Base-by-base conservation (phyloP, 345 rosid species). In the Lumnitzera racemosa region DNA sequence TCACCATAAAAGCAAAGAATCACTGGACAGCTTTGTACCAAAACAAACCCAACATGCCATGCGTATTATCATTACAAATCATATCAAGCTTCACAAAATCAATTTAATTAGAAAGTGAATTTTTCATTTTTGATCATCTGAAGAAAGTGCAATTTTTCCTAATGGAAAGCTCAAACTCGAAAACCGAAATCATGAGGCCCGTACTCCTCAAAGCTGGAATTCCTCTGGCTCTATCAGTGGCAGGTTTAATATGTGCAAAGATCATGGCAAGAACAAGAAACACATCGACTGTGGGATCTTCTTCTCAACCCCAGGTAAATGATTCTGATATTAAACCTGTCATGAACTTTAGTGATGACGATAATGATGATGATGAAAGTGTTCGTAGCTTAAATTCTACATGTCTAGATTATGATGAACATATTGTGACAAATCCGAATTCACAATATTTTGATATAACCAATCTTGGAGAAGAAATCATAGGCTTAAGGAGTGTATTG, bases 121-220 rank as follows among this genome's bases (percentile, higher is more conserved):
- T 51, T 56, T n/a, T 43, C 5, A 5, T 25, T 15, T 4, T 14
- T 11, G 2, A 9, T 17, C 13, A 29, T 43, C n/a, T 15, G 20
- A 15, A n/a, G n/a, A 11, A 11, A 23, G 16, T 5, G 15, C n/a
- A 3, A 12, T 36, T 36, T 27, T 24, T 20, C 12, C 46, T 51
- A 51, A 79, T 75, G 88, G 83, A 81, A 49, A 58, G 70, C 65
- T 13, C 86, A 56, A 24, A 70, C 47, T 76, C 78, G 53, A 78
- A 68, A 63, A 70, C 66, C 54, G 75, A 73, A 53, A 61, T 60
- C 53, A 55, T 82, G 51, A 86, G 66, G 81, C 95, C 96, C 2
- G 56, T 76, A 65, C 57, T 86, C 27, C 76, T 91, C 20, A 86
- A 78, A 72, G 84, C 88, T 61, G 84, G 87, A 24, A 53, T 88